Conservation (phyloP, 2,329 filamentous ascomycete genomes). For the Colletotrichum sp. region DNA sequence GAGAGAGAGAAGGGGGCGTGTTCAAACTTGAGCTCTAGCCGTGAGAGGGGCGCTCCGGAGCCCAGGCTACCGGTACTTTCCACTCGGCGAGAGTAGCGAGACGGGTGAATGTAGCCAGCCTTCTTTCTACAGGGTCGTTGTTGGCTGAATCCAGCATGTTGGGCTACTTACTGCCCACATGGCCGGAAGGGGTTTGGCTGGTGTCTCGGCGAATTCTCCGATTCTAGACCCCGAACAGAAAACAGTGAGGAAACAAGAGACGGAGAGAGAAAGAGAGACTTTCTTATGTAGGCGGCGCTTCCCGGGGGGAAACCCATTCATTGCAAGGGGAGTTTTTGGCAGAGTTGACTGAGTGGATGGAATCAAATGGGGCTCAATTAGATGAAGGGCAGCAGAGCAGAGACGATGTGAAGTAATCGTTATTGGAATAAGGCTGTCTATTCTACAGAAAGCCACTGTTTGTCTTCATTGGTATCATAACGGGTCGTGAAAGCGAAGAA, state of each 20-base stretch:
- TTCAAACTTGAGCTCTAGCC: not conserved
- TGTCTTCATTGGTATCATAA: constrained; percentile 14
- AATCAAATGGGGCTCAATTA: not conserved
- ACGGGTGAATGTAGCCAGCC: not conserved
- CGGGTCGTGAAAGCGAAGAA: not conserved
- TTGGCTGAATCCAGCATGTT: not conserved
- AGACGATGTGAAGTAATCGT: not conserved
- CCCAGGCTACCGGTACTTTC: not conserved
- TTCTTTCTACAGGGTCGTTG: not conserved
- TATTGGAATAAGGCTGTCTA: not conserved
- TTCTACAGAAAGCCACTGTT: not conserved
- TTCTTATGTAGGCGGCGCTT: not conserved
- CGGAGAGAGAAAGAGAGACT: not conserved
- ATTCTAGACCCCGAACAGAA: not conserved
- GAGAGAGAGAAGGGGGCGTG: not conserved
- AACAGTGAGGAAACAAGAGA: rapidly evolving
- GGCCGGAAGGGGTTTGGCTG: not conserved
- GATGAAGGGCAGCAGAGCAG: not conserved
- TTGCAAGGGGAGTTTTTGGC: too few species aligned
- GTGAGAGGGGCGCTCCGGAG: not conserved
- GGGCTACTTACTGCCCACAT: not conserved
- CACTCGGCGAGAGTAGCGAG: not conserved
- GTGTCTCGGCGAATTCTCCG: not conserved
- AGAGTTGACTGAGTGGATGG: not conserved
- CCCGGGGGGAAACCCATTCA: not conserved